phyloP scores from a whole-genome alignment of 1,284 basidiomycete genomes.

The Rugosomyces carneus region DNA sequence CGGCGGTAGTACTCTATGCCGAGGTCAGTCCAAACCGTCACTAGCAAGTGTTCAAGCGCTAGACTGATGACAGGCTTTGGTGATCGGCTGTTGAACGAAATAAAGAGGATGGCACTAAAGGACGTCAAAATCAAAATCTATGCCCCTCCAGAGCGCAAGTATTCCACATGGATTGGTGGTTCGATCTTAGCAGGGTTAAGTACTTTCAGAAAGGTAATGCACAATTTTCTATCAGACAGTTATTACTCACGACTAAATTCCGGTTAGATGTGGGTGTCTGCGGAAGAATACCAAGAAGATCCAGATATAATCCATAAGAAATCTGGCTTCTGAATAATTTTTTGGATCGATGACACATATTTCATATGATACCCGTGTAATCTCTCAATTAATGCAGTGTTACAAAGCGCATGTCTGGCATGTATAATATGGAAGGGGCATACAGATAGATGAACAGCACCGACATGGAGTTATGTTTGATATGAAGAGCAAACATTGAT shows the following conservation, averaged over 20 bases:
- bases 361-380: slow-evolving; percentile 23
- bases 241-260: neutral
- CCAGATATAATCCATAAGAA: slow-evolving; percentile 97
- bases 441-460: too few relatives aligned
- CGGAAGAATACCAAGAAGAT: slow-evolving; percentile 99
- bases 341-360: slow-evolving; percentile 6
- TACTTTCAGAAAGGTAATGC: slow-evolving; percentile 91
- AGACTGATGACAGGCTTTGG: slow-evolving; percentile 71
- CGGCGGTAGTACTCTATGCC: slow-evolving; percentile 92
- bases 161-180: slow-evolving; percentile 99
- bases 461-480: neutral
- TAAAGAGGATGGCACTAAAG: slow-evolving; percentile 94
- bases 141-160: slow-evolving; percentile 99
- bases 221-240: neutral
- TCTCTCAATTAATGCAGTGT: slow-evolving; percentile 9
- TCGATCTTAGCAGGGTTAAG: slow-evolving; percentile 92
- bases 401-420: too few relatives aligned
- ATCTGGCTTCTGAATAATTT: slow-evolving; percentile 53
- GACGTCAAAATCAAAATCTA: slow-evolving; percentile 99
- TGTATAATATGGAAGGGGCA: too few relatives aligned
- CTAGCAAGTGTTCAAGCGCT: slow-evolving; percentile 5
- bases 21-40: slow-evolving; percentile 49
- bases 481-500: slow-evolving; percentile 31
- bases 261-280: slow-evolving; percentile 93
- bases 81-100: slow-evolving; percentile 90